phyloP scores from a whole-genome alignment of 495 filamentous ascomycete species.

The Tirmania nivea region DNA sequence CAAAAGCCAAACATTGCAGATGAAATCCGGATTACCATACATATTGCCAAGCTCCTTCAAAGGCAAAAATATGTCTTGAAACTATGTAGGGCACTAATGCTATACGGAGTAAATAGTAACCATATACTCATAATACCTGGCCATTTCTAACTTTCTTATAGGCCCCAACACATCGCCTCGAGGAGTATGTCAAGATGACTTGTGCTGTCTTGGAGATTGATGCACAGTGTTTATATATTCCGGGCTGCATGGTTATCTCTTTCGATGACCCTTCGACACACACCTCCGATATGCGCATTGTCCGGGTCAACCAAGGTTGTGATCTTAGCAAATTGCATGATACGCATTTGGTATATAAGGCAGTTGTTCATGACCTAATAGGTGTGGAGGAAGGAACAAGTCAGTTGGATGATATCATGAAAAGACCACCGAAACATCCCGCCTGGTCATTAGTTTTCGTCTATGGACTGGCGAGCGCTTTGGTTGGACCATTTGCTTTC shows the following conservation, averaged over 20 bases:
- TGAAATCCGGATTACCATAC: conserved; percentile 62
- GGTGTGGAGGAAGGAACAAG: conserved; percentile 64
- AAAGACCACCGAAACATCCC: conserved; percentile 38
- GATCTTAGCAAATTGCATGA: conserved; percentile 66
- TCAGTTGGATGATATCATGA: conserved; percentile 43
- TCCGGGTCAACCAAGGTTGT: conserved; percentile 52
- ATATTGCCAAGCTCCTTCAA: conserved; percentile 65
- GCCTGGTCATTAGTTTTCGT: conserved; percentile 53
- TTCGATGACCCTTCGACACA: conserved; percentile 81
- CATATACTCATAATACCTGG: not conserved
- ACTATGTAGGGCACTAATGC: conserved; percentile 73
- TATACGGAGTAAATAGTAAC: conserved; percentile 29
- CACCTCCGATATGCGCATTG: conserved; percentile 80
- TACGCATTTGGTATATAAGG: conserved; percentile 77
- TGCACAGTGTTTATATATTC: conserved; percentile 78
- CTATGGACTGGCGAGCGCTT: conserved; percentile 68
- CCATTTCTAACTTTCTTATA: not conserved
- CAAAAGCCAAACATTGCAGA: conserved; percentile 31
- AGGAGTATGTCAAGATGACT: conserved; percentile 28
- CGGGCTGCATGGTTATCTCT: conserved; percentile 86
- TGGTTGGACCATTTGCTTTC: conserved; percentile 81
- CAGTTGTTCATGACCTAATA: conserved; percentile 73
- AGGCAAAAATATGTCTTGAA: conserved; percentile 69
- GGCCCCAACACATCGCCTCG: conserved; percentile 54
- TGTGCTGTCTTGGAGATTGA: conserved; percentile 75